phyloP scores from a whole-genome alignment of 352 stramenopile species.

The Phytopythium mirpurense region DNA sequence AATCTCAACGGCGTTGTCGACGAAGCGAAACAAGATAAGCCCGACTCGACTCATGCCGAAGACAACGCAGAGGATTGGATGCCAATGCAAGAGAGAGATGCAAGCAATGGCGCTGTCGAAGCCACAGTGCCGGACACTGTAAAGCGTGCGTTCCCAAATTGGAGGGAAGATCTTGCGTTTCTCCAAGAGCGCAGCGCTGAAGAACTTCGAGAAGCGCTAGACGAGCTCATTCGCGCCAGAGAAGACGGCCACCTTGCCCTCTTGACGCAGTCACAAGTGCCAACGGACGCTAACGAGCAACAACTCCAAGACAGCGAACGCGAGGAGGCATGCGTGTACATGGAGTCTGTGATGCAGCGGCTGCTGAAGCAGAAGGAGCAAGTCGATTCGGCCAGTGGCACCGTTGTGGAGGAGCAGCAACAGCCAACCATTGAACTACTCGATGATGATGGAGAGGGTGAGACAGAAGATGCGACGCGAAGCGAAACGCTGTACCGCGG shows the following conservation, averaged over 20 bases:
- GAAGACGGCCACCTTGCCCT: neutral
- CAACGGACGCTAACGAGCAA: neutral
- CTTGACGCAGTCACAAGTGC: neutral
- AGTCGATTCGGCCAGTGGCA: neutral
- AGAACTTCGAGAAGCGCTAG: conserved; percentile 14
- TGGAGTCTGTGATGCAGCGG: conserved; percentile 3
- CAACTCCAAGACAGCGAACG: neutral
- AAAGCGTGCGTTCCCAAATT: conserved; percentile 43
- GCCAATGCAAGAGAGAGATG: neutral
- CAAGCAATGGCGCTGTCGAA: neutral
- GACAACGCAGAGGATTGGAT: conserved; percentile 6
- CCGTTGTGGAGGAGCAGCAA: neutral
- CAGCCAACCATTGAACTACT: neutral
- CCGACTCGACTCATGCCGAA: neutral
- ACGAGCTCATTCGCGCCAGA: neutral
- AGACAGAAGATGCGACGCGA: neutral
- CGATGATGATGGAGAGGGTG: neutral
- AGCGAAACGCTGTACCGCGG: neutral
- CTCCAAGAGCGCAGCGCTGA: conserved; percentile 22
- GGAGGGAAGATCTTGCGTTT: conserved; percentile 41
- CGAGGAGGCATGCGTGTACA: neutral
- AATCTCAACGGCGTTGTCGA: neutral
- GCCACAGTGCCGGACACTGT: conserved; percentile 24
- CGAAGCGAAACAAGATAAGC: neutral
- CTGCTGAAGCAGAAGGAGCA: neutral